phyloP scores from a whole-genome alignment of 805 yeast genomes.

The Pichia phayaonensis region DNA sequence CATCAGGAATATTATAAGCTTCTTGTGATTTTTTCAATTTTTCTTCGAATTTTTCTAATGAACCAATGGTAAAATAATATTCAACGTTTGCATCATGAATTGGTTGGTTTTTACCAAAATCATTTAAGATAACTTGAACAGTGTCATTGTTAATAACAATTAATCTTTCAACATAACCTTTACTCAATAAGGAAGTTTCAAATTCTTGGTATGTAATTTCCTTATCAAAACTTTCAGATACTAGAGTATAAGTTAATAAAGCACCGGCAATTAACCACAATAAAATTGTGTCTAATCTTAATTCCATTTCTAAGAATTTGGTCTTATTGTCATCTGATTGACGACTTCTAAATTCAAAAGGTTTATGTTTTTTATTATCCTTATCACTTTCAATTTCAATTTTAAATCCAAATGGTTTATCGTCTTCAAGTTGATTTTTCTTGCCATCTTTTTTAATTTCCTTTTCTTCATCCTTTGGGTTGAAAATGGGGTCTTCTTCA shows the following conservation, averaged over 20 bases:
- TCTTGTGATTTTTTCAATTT: conserved; percentile 71
- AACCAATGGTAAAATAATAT: conserved; percentile 73
- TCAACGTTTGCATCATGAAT: conserved; percentile 21
- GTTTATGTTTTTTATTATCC: conserved; percentile 1
- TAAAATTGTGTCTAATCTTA: conserved; percentile 17
- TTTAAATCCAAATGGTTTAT: conserved; percentile 8
- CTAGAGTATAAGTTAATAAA: conserved; percentile 14
- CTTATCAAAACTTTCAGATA: conserved; percentile 19
- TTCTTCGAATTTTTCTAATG: conserved; percentile 78
- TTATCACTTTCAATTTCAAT: conserved; percentile 4
- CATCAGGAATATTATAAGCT: conserved; percentile 54
- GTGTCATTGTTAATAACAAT: conserved; percentile 64
- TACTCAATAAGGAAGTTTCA: conserved; percentile 67
- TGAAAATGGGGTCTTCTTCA: conserved; percentile 18
- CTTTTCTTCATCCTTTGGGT: conserved; percentile 14
- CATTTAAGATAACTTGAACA: conserved; percentile 62
- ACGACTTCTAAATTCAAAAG: conserved; percentile 7
- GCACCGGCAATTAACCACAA: conserved; percentile 18
- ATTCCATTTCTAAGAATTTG: conserved; percentile 14
- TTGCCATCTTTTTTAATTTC: not conserved
- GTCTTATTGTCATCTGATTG: conserved; percentile 10
- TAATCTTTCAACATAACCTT: conserved; percentile 68
- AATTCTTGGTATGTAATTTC: conserved; percentile 60
- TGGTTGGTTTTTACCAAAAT: conserved; percentile 30
- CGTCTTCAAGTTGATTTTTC: not conserved